Evolutionary conservation across 1,139 yeast genomes (phyloP), one percentile per base, ranked within the genome.

Genomic region (Sugiyamaella castrensis): DNA sequence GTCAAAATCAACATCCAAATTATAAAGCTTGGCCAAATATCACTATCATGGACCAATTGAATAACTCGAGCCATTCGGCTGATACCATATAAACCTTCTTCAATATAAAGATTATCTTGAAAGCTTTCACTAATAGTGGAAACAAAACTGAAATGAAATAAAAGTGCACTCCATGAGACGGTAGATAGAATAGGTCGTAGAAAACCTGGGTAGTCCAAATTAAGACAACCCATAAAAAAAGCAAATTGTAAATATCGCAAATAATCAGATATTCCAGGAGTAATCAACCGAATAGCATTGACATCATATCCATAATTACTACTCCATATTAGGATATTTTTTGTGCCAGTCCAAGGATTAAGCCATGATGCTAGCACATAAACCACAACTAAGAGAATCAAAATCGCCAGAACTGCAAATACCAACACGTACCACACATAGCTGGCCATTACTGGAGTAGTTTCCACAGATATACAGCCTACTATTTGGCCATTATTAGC

Each of bases 241-340:
- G 81, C 78, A 65, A 50, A 54, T 45, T 55, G 58, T 15, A 55
- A 26, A 46, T 52, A 53, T 31, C 52, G 33, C 43, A 55, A 26
- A 16, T 46, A 43, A 35, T 79, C 77, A 4, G 73, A 69, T 10
- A 74, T 71, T 7, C 79, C 74, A 1, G 87, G 85, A 42, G 81
- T 82, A 50, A 80, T 62, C 48, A 81, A 81, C 41, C 76, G 72
- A 43, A 82, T 66, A 33, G 82, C 71, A 16, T 81, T 73, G 29
- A 72, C 77, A 59, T 81, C 82, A 60, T 84, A 81, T 48, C 82
- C 79, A 29, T 81, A 76, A 8, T 86, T 80, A 6, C 84, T 83
- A 31, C 72, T 70, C 63, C 78, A 74, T 34, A 81, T 62, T 53
- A 79, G 80, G 2, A 82, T 80, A 55, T 81, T 79, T 8, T 74